A percentile compares a stretch with the other conserved stretches of the same genome.
phyloP scores from a whole-genome alignment of 2,329 filamentous ascomycete genomes.

The Xylariaceae sp. region DNA sequence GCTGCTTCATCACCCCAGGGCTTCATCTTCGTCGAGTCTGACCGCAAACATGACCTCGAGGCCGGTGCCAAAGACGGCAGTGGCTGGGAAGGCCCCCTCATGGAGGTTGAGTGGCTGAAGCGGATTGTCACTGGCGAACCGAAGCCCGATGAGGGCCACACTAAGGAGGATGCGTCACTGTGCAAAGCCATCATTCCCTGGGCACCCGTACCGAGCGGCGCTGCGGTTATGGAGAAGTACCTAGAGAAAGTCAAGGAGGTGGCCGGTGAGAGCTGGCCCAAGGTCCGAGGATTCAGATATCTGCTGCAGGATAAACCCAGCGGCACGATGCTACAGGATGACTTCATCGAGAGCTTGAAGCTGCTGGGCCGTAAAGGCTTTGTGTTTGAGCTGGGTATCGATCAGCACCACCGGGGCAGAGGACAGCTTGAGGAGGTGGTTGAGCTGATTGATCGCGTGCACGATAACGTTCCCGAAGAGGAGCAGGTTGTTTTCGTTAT shows the following conservation, averaged over 20 bases:
- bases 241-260: constrained; percentile 54
- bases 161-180: constrained; percentile 43
- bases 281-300: constrained; percentile 76
- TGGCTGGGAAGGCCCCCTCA: constrained; percentile 64
- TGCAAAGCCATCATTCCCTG: constrained; percentile 73
- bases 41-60: constrained; percentile 59
- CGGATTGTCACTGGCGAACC: constrained; percentile 60
- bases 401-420: constrained; percentile 70
- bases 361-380: constrained; percentile 59
- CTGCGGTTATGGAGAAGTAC: constrained; percentile 58
- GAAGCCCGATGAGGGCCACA: constrained; percentile 53
- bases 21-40: constrained; percentile 79
- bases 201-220: constrained; percentile 72
- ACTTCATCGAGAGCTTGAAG: constrained; percentile 61
- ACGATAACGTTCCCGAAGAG: constrained; percentile 54
- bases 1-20: constrained; percentile 49
- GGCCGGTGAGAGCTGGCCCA: constrained; percentile 60
- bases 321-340: constrained; percentile 57
- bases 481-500: constrained; percentile 63
- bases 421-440: constrained; percentile 67
- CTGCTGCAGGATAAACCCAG: constrained; percentile 71
- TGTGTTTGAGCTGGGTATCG: constrained; percentile 78
- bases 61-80: constrained; percentile 40
- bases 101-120: constrained; percentile 65
- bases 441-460: constrained; percentile 63